Conservation (phyloP, 345 rosid genomes). For the Pistacia vera region DNA sequence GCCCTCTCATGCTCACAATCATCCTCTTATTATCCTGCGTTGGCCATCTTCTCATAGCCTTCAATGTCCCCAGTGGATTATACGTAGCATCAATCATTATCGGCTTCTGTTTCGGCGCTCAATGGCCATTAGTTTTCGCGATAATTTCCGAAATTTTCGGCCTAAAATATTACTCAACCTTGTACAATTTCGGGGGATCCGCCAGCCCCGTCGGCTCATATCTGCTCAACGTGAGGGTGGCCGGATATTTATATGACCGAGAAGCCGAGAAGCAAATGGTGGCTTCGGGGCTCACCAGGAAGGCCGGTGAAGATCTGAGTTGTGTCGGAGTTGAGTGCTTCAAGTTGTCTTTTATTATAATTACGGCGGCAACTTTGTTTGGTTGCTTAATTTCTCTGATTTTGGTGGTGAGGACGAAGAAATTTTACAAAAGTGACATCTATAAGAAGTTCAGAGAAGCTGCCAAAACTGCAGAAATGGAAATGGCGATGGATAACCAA, state of each 20-base stretch:
- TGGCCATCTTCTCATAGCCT: constrained; percentile 58
- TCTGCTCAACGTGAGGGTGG: constrained; percentile 51
- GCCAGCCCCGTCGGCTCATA: constrained; percentile 72
- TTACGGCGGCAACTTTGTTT: constrained; percentile 49
- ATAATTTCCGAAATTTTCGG: constrained; percentile 69
- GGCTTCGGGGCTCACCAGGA: constrained; percentile 31
- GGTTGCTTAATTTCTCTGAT: constrained; percentile 53
- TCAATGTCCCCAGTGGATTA: constrained; percentile 40
- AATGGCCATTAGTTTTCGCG: constrained; percentile 60
- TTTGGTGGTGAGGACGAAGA: constrained; percentile 58
- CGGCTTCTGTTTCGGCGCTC: constrained; percentile 67
- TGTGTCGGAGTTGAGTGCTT: constrained; percentile 59
- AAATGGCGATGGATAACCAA: constrained; percentile 31
- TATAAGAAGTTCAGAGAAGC: constrained; percentile 61
- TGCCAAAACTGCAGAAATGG: constrained; percentile 36
- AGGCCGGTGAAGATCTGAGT: constrained; percentile 28
- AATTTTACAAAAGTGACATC: constrained; percentile 63
- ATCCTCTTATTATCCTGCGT: constrained; percentile 49
- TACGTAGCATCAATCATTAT: constrained; percentile 55
- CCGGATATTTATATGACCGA: constrained; percentile 57
- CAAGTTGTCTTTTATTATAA: constrained; percentile 57
- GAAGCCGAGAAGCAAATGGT: constrained; percentile 56
- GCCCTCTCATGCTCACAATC: constrained; percentile 46
- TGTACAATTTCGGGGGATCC: constrained; percentile 57
- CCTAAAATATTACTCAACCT: constrained; percentile 62